Base-by-base conservation (phyloP, 1,284 basidiomycete genomes). In the Rhodofomes roseus region DNA sequence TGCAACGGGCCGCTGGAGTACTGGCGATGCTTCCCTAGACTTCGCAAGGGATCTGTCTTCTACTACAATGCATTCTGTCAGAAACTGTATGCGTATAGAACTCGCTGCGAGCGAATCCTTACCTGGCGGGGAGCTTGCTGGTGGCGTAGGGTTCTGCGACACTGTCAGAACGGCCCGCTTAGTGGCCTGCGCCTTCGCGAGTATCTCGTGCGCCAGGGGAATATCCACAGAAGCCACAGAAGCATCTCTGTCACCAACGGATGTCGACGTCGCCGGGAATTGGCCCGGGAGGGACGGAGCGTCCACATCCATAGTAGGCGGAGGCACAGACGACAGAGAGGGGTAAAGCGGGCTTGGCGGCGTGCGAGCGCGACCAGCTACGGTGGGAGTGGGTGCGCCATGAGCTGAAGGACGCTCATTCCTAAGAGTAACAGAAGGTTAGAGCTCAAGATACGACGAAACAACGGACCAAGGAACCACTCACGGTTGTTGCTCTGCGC, bases 121-220 rank as follows among this genome's bases (percentile, higher is more conserved):
- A 43, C 25, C 43, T 22, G 11, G 48, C 6, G 50, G 37, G 34
- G 50, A 46, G 31, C 46, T 55, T 20, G 54, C 46, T 5, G 58
- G 58, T 1, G 57, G 57, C 4, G 57, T 59, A 11, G 57, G 57
- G 18, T 12, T 51, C 44, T 59, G 57, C 2, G 54, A 29, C 5
- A 58, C 29, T 8, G 16, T 54, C 27, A 16, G 14, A 1, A 20
- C 16, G 8, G 18, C 25, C 16, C 8, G 36, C 20, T 43, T 44
- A 16, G 3, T 36, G 7, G 25, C 7, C n/a, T 41, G 31, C 18
- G 37, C 37, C 46, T 27, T 29, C 34, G 27, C 31, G 25, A 27
- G 50, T 5, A 37, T 18, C 9, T 27, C 34, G 5, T 55, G 23
- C 5, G 43, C 39, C 18, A 43, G 36, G 4, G 53, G 44, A 20